phyloP scores from a whole-genome alignment of 495 filamentous ascomycete species.

The Talaromyces borbonicus region DNA sequence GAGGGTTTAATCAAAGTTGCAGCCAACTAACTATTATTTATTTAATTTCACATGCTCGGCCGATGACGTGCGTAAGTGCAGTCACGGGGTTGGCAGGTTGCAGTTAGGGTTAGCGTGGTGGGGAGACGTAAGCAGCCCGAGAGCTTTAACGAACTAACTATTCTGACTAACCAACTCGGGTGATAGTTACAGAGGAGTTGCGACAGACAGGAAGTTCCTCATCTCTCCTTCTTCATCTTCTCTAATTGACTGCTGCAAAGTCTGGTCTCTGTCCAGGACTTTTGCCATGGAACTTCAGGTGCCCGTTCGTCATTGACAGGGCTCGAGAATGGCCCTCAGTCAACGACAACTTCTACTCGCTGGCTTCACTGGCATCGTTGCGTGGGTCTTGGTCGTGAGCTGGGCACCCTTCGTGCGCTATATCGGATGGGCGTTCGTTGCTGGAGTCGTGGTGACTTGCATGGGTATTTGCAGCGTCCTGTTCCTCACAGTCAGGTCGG shows the following conservation, averaged over 20 bases:
- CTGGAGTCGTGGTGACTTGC: slow-evolving; percentile 50
- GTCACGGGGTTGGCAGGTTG: too few species aligned
- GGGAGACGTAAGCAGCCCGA: too few species aligned
- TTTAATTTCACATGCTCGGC: too few species aligned
- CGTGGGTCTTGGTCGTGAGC: slow-evolving; percentile 73
- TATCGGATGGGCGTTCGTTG: slow-evolving; percentile 66
- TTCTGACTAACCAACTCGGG: too few species aligned
- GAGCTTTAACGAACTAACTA: too few species aligned
- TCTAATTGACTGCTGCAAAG: background rate
- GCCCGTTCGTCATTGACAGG: slow-evolving; percentile 21
- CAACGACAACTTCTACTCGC: slow-evolving; percentile 65
- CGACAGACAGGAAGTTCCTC: too few species aligned
- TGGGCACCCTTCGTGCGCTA: slow-evolving; percentile 74
- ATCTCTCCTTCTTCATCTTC: background rate
- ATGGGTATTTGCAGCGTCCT: slow-evolving; percentile 44
- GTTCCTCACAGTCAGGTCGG: slow-evolving; percentile 47
- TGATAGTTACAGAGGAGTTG: too few species aligned
- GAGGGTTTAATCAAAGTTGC: too few species aligned
- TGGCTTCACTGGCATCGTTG: slow-evolving; percentile 61
- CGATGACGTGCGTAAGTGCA: too few species aligned
- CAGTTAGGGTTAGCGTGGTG: too few species aligned
- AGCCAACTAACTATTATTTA: too few species aligned
- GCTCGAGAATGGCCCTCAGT: slow-evolving; percentile 72
- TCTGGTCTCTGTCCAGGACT: background rate
- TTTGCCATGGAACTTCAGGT: slow-evolving; percentile 25